Conservation (phyloP, 2,329 filamentous ascomycete species). For the Venturia effusa region DNA sequence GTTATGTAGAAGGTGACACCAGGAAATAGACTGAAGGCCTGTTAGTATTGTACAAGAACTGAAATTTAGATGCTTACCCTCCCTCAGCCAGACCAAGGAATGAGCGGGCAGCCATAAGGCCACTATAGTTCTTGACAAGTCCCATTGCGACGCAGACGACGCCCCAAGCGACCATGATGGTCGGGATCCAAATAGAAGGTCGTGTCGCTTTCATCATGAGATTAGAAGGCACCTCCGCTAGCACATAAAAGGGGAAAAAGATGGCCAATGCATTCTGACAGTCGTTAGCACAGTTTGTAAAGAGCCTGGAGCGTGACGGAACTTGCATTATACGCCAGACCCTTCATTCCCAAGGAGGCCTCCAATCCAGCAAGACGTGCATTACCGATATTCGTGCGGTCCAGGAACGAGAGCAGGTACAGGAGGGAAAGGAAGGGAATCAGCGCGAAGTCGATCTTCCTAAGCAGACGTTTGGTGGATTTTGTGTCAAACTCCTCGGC, state of each 20-base stretch:
- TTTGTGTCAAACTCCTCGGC: conserved; percentile 24
- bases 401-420: conserved; percentile 35
- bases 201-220: conserved; percentile 12
- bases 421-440: conserved; percentile 50
- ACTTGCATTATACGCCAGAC: conserved; percentile 21
- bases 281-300: not conserved
- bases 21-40: not conserved
- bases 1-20: conserved; percentile 17
- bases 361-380: conserved; percentile 29
- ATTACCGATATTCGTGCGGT: conserved; percentile 40
- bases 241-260: conserved; percentile 29
- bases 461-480: conserved; percentile 40
- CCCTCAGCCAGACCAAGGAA: conserved; percentile 11
- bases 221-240: conserved; percentile 12
- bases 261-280: conserved; percentile 22
- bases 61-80: not conserved
- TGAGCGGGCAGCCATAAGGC: conserved; percentile 10
- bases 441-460: conserved; percentile 44
- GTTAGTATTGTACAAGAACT: not conserved
- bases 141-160: conserved; percentile 11
- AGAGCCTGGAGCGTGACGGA: conserved; percentile 15
- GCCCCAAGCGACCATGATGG: conserved; percentile 12
- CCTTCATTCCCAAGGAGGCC: conserved; percentile 23
- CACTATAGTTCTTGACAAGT: conserved; percentile 11
- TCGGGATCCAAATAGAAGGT: conserved; percentile 12